Conservation (phyloP, 495 filamentous ascomycete species). For the Podospora didyma region DNA sequence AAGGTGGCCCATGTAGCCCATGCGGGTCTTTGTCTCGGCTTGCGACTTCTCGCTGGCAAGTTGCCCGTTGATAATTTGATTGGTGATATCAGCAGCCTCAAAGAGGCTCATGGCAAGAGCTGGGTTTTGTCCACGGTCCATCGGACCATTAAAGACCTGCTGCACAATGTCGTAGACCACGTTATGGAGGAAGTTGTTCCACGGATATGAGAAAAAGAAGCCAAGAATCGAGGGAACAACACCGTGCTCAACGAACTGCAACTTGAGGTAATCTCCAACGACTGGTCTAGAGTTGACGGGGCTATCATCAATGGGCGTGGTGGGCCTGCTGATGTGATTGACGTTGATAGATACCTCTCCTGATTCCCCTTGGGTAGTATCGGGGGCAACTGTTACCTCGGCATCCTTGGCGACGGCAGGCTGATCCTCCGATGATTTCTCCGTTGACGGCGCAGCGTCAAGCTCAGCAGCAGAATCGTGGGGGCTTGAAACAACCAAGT, state of each 20-base stretch:
- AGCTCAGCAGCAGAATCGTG: background rate
- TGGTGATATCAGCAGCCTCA: conserved; percentile 81
- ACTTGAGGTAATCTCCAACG: conserved; percentile 95
- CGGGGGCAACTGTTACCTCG: background rate
- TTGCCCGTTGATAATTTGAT: conserved; percentile 88
- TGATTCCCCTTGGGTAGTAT: conserved; percentile 6
- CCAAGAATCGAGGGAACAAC: conserved; percentile 96
- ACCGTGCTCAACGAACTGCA: conserved; percentile 89
- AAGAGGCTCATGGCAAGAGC: conserved; percentile 92
- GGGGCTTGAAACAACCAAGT: conserved; percentile 8
- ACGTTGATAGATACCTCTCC: conserved; percentile 17
- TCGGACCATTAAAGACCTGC: conserved; percentile 97
- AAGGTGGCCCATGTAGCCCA: conserved; percentile 98
- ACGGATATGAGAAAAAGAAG: conserved; percentile 98
- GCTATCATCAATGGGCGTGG: conserved; percentile 9
- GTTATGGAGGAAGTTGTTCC: conserved; percentile 99
- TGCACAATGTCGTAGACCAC: conserved; percentile 99
- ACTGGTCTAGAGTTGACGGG: conserved; percentile 56
- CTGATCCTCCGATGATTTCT: background rate
- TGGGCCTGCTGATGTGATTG: conserved; percentile 10
- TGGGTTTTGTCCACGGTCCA: conserved; percentile 93
- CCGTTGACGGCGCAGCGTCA: background rate
- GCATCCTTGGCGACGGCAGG: background rate
- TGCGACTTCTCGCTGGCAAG: conserved; percentile 80
- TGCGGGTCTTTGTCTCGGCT: conserved; percentile 73